Evolutionary conservation across 495 filamentous ascomycete genomes (phyloP), one percentile per base, ranked within the genome.

Genomic region (Xylaria bambusicola): DNA sequence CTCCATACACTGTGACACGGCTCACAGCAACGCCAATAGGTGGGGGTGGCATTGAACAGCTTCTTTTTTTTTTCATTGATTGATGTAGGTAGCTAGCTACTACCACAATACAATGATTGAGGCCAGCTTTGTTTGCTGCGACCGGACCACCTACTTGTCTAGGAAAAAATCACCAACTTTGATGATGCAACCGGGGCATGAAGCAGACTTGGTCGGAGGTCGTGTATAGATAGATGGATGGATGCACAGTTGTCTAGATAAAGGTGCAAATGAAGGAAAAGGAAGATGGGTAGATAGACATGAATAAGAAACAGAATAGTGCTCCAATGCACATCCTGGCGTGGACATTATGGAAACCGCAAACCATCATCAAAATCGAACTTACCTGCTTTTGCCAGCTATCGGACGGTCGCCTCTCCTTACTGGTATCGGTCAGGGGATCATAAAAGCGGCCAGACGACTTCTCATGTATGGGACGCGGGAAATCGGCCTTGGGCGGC

Each of bases 381-480:
- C 69, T 71, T 62, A 69, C 68, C 59, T 71, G 66, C 46, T 68
- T 68, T 9, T 62, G 65, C 68, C 68, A 71, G 63, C 63, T 70
- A 58, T 80, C 78, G 33, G 79, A 77, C 51, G 75, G 70, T 38
- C 74, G 73, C 61, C 80, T 75, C 64, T 78, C 71, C 55, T 70
- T 68, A 49, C 73, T 73, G 15, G 77, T 75, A 60, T 84, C 82
- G 17, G 79, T 77, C 20, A 80, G 80, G 24, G 81, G 82, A 60
- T 84, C 82, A 72, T 84, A 84, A 67, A 82, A 83, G 64, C 75
- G 77, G 58, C 78, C 74, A 33, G 73, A 54, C 8, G 59, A 62
- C 62, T 80, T 80, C 46, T 82, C 80, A 67, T 75, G 77, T 24
- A 64, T 58, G 0, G 67, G 64, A 41, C 71, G 72, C 52, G 71